Percentiles rank a stretch among this genome's conserved stretches.
Conservation (phyloP, 176 grass and related monocot genomes). For the Alopecurus myosuroides region DNA sequence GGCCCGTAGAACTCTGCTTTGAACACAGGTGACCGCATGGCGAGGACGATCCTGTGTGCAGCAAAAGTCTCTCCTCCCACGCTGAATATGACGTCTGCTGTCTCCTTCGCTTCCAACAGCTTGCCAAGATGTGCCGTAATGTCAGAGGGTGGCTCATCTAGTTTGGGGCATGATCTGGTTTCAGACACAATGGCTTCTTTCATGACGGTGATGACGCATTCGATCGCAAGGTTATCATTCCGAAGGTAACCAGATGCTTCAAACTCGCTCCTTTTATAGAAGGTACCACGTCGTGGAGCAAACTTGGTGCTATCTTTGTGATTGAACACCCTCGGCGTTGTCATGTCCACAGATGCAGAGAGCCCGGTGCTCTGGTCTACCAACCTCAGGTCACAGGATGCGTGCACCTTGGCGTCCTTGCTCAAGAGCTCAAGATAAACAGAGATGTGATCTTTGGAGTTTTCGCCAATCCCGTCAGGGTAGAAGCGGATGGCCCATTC, state of each 20-base stretch:
- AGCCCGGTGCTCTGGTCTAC: neutral
- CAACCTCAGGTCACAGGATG: neutral
- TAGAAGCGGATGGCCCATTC: neutral
- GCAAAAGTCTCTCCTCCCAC: neutral
- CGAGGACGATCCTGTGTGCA: neutral
- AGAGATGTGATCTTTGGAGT: neutral
- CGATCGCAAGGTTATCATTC: neutral
- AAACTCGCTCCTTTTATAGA: neutral
- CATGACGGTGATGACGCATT: neutral
- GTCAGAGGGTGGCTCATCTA: neutral
- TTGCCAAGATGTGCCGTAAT: neutral
- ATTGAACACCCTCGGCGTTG: neutral
- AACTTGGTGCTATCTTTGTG: neutral
- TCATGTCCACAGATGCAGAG: neutral
- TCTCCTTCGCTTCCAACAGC: neutral
- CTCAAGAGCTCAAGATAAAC: neutral
- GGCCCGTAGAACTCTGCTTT: neutral
- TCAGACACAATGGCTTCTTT: neutral
- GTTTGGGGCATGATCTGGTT: neutral
- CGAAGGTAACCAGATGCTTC: neutral
- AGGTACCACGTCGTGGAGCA: neutral
- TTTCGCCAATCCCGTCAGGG: neutral
- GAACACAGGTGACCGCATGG: neutral
- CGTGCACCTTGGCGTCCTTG: neutral
- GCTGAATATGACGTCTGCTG: neutral